Base-by-base conservation (phyloP, 192 early-diverging fungal genomes). In the Geranomyces variabilis region DNA sequence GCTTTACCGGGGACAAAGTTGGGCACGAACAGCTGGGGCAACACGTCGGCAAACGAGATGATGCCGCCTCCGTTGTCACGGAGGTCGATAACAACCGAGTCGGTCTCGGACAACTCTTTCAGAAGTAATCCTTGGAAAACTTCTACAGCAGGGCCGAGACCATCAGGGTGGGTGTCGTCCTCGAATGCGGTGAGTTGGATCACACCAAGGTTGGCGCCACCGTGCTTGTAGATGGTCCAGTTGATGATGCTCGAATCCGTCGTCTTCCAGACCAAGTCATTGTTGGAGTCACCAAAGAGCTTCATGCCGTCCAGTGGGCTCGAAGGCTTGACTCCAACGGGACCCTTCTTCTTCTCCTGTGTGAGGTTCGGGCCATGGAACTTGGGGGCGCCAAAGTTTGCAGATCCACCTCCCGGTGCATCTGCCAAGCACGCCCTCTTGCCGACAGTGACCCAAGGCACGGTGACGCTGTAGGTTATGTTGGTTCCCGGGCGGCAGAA, bases 1-100 rank as follows among this genome's bases (percentile, higher is more conserved):
- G n/a, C 63, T 14, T 1, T 14, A 41, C 63, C 49, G 4, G 66
- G 47, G 2, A 19, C 24, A 47, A 24, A 43, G 43, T 65, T 36
- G 58, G 58, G 22, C 15, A 28, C 22, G 43, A 74, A 77, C 1
- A 75, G 55, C 59, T 77, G 71, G 33, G 66, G 66, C 21, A 77
- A 13, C 6, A 36, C 24, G 29, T 73, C 71, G 9, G 76, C 63
- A 29, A 75, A 26, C 8, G 9, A 1, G 15, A 67, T 48, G 53
- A 26, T 29, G 30, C 76, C 76, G 43, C 76, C 76, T 31, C 70
- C 71, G 56, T 77, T 77, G 59, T 29, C 53, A 10, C 71, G 36
- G 2, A 77, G 4, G 41, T 77, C 76, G 24, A 77, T n/a, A 15
- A 77, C 19, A 10, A 77, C 29, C 8, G 51, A 13, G 67, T 74